phyloP scores from a whole-genome alignment of 805 yeast genomes.

The Cyberlindnera nakhonratchasimensis region DNA sequence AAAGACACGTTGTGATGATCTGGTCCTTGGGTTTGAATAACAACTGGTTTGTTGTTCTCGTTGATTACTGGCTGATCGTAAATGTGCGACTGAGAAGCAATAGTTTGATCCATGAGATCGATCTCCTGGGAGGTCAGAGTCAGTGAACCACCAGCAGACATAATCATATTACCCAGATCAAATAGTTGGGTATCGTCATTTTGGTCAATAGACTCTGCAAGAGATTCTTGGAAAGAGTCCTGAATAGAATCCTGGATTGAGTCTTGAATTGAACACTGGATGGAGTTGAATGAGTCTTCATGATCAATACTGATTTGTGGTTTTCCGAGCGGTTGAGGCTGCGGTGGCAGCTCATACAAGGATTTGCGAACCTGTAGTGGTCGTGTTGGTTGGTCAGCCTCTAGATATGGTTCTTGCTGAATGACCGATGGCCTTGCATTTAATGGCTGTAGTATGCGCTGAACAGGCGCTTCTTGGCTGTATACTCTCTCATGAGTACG shows the following conservation, averaged over 20 bases:
- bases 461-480: neutral
- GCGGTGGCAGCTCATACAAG: neutral
- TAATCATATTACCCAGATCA: constrained; percentile 21
- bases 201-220: constrained; percentile 10
- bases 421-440: neutral
- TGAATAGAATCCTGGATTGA: constrained; percentile 15
- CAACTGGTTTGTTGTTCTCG: neutral
- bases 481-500: neutral
- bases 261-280: constrained; percentile 18
- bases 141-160: constrained; percentile 15
- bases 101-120: constrained; percentile 13
- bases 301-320: constrained; percentile 2
- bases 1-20: neutral
- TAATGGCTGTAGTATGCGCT: neutral
- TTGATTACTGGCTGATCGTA: constrained; percentile 9
- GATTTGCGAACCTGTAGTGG: neutral
- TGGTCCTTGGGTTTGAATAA: neutral
- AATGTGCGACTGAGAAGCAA: constrained; percentile 18
- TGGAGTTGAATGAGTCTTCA: constrained; percentile 12
- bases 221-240: constrained; percentile 9
- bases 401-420: neutral
- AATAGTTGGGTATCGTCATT: constrained; percentile 17
- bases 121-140: constrained; percentile 7
- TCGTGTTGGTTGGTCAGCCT: neutral
- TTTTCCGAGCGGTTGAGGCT: constrained; percentile 1